A percentile compares a stretch with the other conserved stretches of the same genome.
These are phyloP conservation scores for Ichthyophthirius multifiliis DNA, from an alignment of 169 alveolate genomes.

Conservation along the genomic window DNA sequence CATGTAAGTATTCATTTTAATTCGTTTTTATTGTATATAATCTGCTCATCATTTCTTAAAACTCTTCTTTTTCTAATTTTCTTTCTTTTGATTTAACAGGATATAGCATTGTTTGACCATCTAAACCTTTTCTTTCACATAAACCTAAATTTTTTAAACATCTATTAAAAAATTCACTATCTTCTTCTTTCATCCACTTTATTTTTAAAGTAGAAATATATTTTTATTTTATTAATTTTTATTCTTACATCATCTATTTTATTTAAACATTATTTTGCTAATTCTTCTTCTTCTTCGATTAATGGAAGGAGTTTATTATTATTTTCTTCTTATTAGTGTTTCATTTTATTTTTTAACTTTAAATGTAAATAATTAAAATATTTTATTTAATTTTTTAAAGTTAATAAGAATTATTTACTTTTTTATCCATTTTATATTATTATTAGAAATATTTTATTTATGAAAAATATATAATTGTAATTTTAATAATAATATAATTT, in stretches of 20 bases:
- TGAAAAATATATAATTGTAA: no score
- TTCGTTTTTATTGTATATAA: constrained; percentile 24
- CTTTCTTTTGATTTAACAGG: constrained; percentile 33
- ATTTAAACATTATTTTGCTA: constrained; percentile 26
- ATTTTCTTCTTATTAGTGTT: background rate
- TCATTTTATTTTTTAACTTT: background rate
- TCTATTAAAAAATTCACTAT: constrained; percentile 29
- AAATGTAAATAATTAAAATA: background rate
- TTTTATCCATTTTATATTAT: background rate
- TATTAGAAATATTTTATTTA: no score
- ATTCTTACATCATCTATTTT: constrained; percentile 32
- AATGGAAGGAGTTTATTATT: background rate
- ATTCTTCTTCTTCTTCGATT: constrained; percentile 41
- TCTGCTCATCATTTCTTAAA: constrained; percentile 31
- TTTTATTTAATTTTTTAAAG: background rate
- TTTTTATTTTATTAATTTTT: background rate
- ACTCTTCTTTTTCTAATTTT: constrained; percentile 30
- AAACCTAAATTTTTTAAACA: constrained; percentile 30
- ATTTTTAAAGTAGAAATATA: background rate
- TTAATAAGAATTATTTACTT: background rate
- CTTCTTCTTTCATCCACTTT: constrained; percentile 33
- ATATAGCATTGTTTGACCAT: constrained; percentile 42
- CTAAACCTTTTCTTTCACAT: constrained; percentile 43
- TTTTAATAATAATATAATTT: no score
- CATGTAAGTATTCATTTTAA: constrained; percentile 15